Evolutionary conservation across 805 yeast species (phyloP), one percentile per base, ranked within the genome.

Genomic region (Cyberlindnera maritima): DNA sequence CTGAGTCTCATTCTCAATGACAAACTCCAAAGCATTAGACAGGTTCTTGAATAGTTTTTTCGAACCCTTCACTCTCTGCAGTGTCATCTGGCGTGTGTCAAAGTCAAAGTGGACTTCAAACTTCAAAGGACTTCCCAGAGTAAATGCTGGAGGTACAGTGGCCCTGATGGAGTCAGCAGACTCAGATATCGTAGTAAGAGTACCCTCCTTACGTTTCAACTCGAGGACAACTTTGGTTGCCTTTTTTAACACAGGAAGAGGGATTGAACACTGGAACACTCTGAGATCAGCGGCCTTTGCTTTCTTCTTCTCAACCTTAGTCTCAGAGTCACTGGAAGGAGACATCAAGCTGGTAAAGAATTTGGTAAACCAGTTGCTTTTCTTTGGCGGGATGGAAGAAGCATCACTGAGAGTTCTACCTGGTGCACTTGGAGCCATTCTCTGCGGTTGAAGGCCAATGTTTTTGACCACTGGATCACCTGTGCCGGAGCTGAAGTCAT

Each of bases 121-220:
- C 52, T 66, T 70, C 54, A 77, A 62, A 47, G 75, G 75, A 47
- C 76, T 66, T 12, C 77, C 76, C 39, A 65, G 58, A 2, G 78
- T 71, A 54, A 63, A 74, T 34, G 67, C 66, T 13, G 75, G 59
- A n/a, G 81, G 80, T 14, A 77, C 69, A 15, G 67, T 63, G 2
- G 81, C 80, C 48, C 66, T 67, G 18, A 77, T 69, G 14, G 67
- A 52, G 4, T 75, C 71, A 50, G 69, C 68, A 44, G 68, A 72
- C 43, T 72, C 75, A 47, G 70, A 75, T 33, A 75, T 63, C 2
- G 67, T 68, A 13, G 71, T 72, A 21, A 77, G 67, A 3, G 81
- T 68, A 0, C 82, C 82, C 58, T 77, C 81, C 44, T 74, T 68
- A 45, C 68, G 62, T 55, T 76, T 75, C 57, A 76, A 60, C 50